Base-by-base conservation (phyloP, 495 filamentous ascomycete species). In the Parachaetomium inaequale region DNA sequence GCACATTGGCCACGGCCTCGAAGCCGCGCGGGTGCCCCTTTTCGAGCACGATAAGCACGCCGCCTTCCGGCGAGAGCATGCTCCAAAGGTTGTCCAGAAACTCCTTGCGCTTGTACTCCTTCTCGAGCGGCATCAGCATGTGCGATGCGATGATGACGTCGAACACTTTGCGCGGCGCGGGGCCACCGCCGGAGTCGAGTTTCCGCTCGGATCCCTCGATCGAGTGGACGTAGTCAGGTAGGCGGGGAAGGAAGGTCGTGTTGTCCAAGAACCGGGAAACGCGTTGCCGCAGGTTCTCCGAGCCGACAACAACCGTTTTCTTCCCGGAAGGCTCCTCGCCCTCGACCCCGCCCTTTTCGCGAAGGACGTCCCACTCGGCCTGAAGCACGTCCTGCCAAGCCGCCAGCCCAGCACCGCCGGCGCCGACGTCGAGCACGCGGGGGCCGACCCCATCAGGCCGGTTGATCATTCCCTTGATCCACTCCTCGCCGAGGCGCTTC, bases 91-190 rank as follows among this genome's bases (percentile, higher is more conserved):
- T 96, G 69, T 94, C 83, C 15, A 96, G 77, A 47, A 91, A 79
- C 25, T 84, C 80, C 66, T 89, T 92, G 21, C 92, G 89, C 67
- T 86, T 74, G 63, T 86, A 89, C 5, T 88, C 84, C 69, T 95
- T 87, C 26, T 74, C 73, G 8, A 94, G 70, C 3, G 84, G 82
- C 75, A 92, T 87, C 23, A 98, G 75, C 38, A 85, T 82, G 68
- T 98, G 90, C 0, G 93, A 88, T 0, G 91, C 92, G 61, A 98
- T 87, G 64, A 98, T 90, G 57, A 98, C 74, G 72, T 98, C 94
- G 68, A 86, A 97, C 38, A 85, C 78, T 70, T 96, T 96, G 54
- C 88, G 84, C 3, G 82, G 83, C 52, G 81, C 74, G 0, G 76
- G 67, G 5, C 64, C 65, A 2, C 69, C 67, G 34, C 69, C 68